Conservation (phyloP, 192 early-diverging fungal genomes). For the Pilaira anomala region DNA sequence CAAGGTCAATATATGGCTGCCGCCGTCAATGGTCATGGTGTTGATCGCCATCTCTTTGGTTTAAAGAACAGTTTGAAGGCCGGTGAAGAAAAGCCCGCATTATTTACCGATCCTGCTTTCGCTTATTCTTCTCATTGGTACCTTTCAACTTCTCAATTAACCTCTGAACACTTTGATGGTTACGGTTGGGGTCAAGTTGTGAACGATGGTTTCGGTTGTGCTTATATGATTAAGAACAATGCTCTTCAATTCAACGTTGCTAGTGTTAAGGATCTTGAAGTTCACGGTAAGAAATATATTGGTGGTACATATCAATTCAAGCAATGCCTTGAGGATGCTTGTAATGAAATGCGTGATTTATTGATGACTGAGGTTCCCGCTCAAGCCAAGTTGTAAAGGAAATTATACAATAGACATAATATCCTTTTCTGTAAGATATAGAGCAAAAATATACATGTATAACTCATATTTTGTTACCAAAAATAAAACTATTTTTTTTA, state of each 20-base stretch:
- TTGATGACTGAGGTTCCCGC: conserved; percentile 56
- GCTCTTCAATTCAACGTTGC: conserved; percentile 87
- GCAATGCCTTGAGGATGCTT: conserved; percentile 83
- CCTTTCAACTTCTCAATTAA: conserved; percentile 89
- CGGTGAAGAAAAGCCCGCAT: conserved; percentile 72
- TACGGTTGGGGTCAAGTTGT: conserved; percentile 62
- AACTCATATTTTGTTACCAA: too few species aligned
- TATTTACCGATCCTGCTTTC: conserved; percentile 88
- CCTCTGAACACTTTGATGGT: conserved; percentile 88
- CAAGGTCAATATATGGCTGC: conserved; percentile 81
- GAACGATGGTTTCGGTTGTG: conserved; percentile 83
- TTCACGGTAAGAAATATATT: conserved; percentile 50
- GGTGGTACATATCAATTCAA: conserved; percentile 63
- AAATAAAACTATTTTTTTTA: too few species aligned
- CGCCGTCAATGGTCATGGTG: conserved; percentile 78
- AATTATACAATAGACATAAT: too few species aligned
- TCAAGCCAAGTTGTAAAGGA: conserved; percentile 65
- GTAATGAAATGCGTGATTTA: conserved; percentile 78
- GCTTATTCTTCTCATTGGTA: conserved; percentile 82
- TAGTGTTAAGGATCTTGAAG: conserved; percentile 56
- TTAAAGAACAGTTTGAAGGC: conserved; percentile 74
- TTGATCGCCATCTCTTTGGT: conserved; percentile 88
- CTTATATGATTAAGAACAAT: conserved; percentile 91
- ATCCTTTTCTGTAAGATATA: too few species aligned
- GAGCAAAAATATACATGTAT: too few species aligned